Evolutionary conservation across 2,329 filamentous ascomycete genomes (phyloP).

Genomic region (Exophiala viscosa): DNA sequence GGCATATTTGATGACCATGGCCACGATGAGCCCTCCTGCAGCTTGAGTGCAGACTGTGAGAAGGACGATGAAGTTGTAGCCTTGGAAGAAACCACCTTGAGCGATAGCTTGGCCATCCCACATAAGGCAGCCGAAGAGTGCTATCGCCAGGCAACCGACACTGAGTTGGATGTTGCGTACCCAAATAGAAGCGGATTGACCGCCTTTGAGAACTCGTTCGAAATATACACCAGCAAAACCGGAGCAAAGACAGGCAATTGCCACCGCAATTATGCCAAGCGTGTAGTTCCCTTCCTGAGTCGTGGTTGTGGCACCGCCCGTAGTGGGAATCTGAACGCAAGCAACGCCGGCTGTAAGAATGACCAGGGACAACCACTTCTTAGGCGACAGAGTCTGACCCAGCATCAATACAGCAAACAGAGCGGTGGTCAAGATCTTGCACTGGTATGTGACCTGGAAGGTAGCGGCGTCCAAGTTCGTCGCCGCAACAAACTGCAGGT

Average conservation of each 20-base stretch:
- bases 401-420: conserved; percentile 80
- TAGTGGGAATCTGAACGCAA: conserved; percentile 74
- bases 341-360: conserved; percentile 77
- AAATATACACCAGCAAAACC: conserved; percentile 69
- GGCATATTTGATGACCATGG: conserved; percentile 74
- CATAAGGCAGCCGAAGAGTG: conserved; percentile 77
- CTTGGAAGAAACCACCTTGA: conserved; percentile 83
- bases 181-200: conserved; percentile 76
- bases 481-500: conserved; percentile 83
- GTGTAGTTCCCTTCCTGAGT: conserved; percentile 52
- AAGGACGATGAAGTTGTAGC: conserved; percentile 92
- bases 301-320: conserved; percentile 51
- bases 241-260: conserved; percentile 73
- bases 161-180: conserved; percentile 90
- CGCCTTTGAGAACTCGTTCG: conserved; percentile 84
- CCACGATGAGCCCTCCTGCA: conserved; percentile 76
- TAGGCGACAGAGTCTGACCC: conserved; percentile 63
- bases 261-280: conserved; percentile 59
- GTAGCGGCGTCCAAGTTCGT: conserved; percentile 88
- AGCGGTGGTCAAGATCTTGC: conserved; percentile 89
- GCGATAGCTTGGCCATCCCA: conserved; percentile 81
- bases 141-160: conserved; percentile 87
- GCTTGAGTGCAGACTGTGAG: conserved; percentile 77
- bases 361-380: conserved; percentile 77
- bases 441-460: conserved; percentile 88